Evolutionary conservation across 306 rosid species (phyloP), one percentile per base, ranked within the genome.

Genomic region (Arachis stenosperma): DNA sequence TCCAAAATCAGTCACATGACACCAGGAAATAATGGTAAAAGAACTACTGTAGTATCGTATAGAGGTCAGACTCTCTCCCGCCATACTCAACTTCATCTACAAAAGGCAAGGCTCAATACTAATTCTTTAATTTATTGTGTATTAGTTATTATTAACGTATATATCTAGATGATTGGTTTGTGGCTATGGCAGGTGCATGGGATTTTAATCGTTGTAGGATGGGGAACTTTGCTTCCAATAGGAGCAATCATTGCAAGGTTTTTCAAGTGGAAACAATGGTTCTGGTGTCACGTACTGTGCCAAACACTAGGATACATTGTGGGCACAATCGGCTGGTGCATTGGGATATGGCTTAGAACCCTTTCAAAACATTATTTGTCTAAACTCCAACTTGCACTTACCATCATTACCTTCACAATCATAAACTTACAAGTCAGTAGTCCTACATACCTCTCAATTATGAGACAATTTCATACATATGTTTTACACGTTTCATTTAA

Each of bases 31-130:
- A 10, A 46, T 43, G 73, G 33, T 6, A 56, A 51, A 53, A 66
- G 70, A 17, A 42, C 7, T 6, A 50, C 69, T 37, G 58, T 46
- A 11, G 62, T 51, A 52, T 62, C 74, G 63, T 13, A 48, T 64
- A 53, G 44, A n/a, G 57, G 30, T 6, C 78, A 17, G 30, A 64
- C 13, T 70, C 36, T 36, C 59, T 53, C 40, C 63, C 9, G 9
- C 12, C 69, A 36, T 52, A 69, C 17, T 51, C 81, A 52, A n/a
- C 78, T 42, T 36, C 78, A 66, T 50, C 61, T 82, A 22, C 65
- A 8, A 70, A 71, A 46, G 37, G 87, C 82, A 76, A 82, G 87
- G 46, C 61, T 10, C 3, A n/a, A 3, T 10, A 48, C n/a, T 10
- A 48, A 11, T 48, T 5, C 14, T 6, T 48, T 14, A 11, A 42